A percentile compares a stretch with the other conserved stretches of the same genome.
Conservation (phyloP, 345 rosid species). For the Lumnitzera racemosa region DNA sequence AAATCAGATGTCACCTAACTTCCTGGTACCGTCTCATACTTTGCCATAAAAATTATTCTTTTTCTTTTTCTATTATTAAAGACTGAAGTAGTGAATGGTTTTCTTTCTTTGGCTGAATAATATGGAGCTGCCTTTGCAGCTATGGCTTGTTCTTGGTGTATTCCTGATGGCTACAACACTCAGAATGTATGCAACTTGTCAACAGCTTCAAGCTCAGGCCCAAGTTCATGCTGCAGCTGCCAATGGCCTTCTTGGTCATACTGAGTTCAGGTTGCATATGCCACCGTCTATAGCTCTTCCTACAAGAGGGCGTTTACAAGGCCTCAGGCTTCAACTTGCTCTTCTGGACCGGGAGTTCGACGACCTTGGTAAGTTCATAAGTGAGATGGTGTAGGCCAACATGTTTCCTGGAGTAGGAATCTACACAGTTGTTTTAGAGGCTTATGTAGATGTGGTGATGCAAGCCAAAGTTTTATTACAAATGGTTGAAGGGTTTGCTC, state of each 20-base stretch:
- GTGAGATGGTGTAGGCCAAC: too few species aligned
- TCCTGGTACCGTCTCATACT: constrained; percentile 49
- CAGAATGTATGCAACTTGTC: constrained; percentile 93
- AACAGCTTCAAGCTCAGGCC: constrained; percentile 93
- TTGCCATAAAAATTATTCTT: background rate
- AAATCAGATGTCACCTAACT: constrained; percentile 88
- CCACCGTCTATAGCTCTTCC: constrained; percentile 88
- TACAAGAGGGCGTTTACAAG: constrained; percentile 88
- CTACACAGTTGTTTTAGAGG: too few species aligned
- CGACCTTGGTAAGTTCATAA: constrained; percentile 51
- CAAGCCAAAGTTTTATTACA: too few species aligned
- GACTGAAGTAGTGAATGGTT: constrained; percentile 2
- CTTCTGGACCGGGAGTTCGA: constrained; percentile 94
- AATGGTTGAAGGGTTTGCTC: background rate
- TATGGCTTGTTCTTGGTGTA: constrained; percentile 89
- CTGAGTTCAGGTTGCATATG: constrained; percentile 84
- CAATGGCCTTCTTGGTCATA: constrained; percentile 73
- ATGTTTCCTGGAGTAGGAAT: too few species aligned
- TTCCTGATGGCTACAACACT: constrained; percentile 85
- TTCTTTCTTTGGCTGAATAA: background rate
- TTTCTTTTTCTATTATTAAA: background rate
- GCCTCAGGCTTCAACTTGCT: constrained; percentile 92
- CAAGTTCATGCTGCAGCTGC: constrained; percentile 85
- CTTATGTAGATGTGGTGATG: too few species aligned
- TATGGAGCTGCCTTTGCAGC: constrained; percentile 30